These are phyloP conservation scores for Chondrostereum purpureum DNA, from an alignment of 1,284 basidiomycete genomes.

Conservation along the genomic window DNA sequence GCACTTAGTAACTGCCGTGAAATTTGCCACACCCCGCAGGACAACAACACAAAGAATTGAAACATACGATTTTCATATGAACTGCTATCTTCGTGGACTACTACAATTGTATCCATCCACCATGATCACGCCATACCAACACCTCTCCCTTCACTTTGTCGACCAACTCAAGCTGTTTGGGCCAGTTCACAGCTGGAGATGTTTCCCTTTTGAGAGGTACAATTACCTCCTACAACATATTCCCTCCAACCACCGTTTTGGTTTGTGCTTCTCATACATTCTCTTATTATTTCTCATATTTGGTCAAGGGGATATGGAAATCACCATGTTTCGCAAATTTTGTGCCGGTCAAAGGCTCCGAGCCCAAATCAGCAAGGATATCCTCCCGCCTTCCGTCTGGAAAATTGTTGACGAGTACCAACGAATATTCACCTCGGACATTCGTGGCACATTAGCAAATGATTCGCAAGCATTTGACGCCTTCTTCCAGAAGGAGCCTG, in stretches of 20 bases:
- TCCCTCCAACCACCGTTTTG: conserved; percentile 10
- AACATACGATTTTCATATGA: conserved; percentile 16
- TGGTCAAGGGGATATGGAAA: not conserved
- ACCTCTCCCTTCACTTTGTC: conserved; percentile 16
- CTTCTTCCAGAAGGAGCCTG: no score
- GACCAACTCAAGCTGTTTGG: conserved; percentile 16
- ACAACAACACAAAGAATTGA: conserved; percentile 8
- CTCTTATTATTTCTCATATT: not conserved
- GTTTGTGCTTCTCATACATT: not conserved
- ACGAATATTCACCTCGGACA: no score
- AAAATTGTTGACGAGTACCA: no score
- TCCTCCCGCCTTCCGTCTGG: no score
- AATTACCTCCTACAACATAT: conserved; percentile 17
- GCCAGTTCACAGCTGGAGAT: conserved; percentile 18
- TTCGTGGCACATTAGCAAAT: no score
- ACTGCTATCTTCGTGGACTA: conserved; percentile 8
- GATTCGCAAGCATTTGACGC: no score
- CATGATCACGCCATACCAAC: conserved; percentile 15
- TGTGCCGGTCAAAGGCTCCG: no score
- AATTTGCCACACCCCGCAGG: conserved; percentile 12
- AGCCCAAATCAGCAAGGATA: no score
- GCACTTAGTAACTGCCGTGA: conserved; percentile 16
- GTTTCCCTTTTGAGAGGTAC: conserved; percentile 18
- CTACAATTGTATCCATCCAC: conserved; percentile 14
- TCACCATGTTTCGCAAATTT: no score